A percentile compares a stretch with the other conserved stretches of the same genome.
These are phyloP conservation scores for Colletotrichum karsti DNA, from an alignment of 2,329 filamentous ascomycete species.

Conservation along the genomic window DNA sequence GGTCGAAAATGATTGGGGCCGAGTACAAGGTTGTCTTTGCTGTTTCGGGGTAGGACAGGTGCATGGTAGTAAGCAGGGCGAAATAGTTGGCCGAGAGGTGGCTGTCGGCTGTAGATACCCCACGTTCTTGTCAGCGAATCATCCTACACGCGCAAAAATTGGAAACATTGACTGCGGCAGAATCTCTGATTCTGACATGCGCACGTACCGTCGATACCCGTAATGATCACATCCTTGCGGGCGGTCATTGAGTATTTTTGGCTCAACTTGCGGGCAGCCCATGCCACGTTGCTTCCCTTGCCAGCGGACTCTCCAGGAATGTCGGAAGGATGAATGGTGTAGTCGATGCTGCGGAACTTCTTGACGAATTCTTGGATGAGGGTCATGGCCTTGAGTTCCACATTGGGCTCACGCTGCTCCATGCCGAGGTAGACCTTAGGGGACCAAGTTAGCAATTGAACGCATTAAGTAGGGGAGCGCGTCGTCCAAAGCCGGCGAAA, in stretches of 20 bases:
- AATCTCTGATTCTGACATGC: conserved; percentile 15
- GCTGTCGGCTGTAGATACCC: conserved; percentile 66
- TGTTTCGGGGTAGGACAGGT: conserved; percentile 66
- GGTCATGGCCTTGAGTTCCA: conserved; percentile 67
- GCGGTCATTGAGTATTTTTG: conserved; percentile 62
- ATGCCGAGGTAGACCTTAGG: conserved; percentile 75
- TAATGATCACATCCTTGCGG: conserved; percentile 72
- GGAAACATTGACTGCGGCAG: conserved; percentile 31
- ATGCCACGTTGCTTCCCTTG: conserved; percentile 79
- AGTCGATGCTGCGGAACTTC: conserved; percentile 73
- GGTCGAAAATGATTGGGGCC: conserved; percentile 77
- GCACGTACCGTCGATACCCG: conserved; percentile 75
- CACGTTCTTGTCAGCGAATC: conserved; percentile 37
- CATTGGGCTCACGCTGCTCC: conserved; percentile 73
- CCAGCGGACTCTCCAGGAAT: conserved; percentile 75
- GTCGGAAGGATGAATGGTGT: conserved; percentile 72
- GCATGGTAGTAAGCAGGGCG: conserved; percentile 69
- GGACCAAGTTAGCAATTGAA: conserved; percentile 25
- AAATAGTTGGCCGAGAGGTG: conserved; percentile 77
- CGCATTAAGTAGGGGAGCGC: background rate
- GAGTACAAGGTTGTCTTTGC: conserved; percentile 72
- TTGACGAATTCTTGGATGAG: conserved; percentile 71
- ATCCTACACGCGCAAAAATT: conserved; percentile 28
- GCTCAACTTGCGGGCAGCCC: conserved; percentile 73
- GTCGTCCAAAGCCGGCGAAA: conserved; percentile 12